Conservation (phyloP, 164 flowering plant species). For the Magnolia kwangsiensis region DNA sequence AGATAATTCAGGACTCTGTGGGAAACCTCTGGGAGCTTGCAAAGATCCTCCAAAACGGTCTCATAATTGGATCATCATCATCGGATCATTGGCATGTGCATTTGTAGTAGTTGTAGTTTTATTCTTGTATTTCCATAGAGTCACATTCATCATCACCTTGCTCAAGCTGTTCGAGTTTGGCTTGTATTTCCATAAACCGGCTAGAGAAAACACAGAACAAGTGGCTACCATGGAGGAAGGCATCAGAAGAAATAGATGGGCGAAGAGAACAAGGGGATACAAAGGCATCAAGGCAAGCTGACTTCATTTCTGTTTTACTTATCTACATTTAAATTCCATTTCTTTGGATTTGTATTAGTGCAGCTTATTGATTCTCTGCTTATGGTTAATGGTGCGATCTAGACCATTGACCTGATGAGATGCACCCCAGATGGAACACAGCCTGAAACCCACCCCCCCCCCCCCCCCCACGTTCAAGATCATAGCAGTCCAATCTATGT, state of each 20-base stretch:
- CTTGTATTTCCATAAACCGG: conserved; percentile 20
- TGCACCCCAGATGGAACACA: too few relatives aligned
- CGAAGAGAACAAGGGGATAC: conserved; percentile 53
- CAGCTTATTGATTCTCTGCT: not conserved
- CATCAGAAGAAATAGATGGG: conserved; percentile 79
- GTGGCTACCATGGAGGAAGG: conserved; percentile 29
- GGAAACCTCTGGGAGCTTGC: conserved; percentile 24
- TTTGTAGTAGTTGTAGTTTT: conserved; percentile 25
- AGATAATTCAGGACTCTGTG: conserved; percentile 65
- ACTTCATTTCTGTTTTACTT: not conserved
- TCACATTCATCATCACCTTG: conserved; percentile 28
- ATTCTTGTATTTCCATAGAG: not conserved
- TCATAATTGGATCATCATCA: conserved; percentile 35
- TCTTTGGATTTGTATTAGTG: not conserved
- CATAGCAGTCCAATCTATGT: too few relatives aligned
- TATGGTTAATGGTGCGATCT: not conserved
- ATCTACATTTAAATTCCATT: not conserved
- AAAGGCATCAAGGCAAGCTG: conserved; percentile 57
- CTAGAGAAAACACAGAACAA: conserved; percentile 36
- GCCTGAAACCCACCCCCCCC: too few relatives aligned
- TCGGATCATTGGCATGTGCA: conserved; percentile 50
- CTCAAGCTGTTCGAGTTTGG: too few relatives aligned
- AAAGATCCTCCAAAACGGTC: conserved; percentile 11
- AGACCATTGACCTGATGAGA: not conserved
- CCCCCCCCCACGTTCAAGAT: too few relatives aligned